Conservation (phyloP, 345 rosid species). For the Citrus maxima region DNA sequence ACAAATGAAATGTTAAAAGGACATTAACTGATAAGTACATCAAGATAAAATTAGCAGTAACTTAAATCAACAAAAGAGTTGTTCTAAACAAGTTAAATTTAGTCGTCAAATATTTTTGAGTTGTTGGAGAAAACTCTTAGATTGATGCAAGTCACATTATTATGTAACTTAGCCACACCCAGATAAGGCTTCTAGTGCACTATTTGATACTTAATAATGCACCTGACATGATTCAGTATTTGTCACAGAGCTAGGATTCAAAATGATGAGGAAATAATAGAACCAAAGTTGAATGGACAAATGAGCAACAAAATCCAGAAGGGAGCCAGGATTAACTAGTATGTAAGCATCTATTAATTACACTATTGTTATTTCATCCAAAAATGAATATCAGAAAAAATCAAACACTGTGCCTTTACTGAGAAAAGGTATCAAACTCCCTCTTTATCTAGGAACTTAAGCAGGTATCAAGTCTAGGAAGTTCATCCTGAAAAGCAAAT, state of each 20-base stretch:
- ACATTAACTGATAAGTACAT: not conserved
- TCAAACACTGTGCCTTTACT: too few species aligned
- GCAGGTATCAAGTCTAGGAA: not conserved
- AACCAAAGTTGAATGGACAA: not conserved
- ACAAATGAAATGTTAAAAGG: conserved; percentile 2
- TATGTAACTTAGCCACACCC: too few species aligned
- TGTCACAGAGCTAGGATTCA: not conserved
- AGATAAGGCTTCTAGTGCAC: not conserved
- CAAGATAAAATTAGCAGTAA: not conserved
- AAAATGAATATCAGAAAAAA: too few species aligned
- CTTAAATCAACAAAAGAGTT: too few species aligned
- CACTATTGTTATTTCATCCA: too few species aligned
- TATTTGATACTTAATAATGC: not conserved
- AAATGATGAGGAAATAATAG: not conserved
- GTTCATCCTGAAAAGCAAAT: not conserved
- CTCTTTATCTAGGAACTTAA: not conserved
- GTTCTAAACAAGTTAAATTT: too few species aligned
- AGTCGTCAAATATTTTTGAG: too few species aligned
- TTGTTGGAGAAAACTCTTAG: too few species aligned
- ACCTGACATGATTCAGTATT: not conserved
- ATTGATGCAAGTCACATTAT: too few species aligned
- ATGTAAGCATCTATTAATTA: too few species aligned
- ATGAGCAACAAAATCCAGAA: too few species aligned
- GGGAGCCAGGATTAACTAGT: too few species aligned
- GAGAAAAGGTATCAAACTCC: not conserved